Evolutionary conservation across 306 rosid genomes (phyloP).

Genomic region (Medicago arabica): DNA sequence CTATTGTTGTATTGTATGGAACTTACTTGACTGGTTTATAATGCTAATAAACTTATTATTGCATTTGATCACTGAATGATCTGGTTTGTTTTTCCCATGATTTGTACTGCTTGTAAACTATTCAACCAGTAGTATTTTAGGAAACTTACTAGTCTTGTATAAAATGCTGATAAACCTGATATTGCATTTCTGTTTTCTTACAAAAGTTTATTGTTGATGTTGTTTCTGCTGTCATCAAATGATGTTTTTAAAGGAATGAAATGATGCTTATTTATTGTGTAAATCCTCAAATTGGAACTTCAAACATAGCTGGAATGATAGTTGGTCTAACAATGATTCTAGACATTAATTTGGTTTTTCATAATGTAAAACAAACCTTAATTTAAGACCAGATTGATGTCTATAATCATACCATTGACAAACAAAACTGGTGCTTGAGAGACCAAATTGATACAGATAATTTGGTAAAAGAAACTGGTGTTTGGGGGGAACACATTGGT

Average conservation of each 20-base stretch:
- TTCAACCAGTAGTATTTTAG: neutral
- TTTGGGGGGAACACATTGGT: too few relatives aligned
- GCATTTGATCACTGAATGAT: too few relatives aligned
- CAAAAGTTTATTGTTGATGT: slow-evolving; percentile 16
- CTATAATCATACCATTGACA: neutral
- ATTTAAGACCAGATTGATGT: too few relatives aligned
- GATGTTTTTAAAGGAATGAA: neutral
- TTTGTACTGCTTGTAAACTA: neutral
- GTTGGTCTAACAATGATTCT: slow-evolving; percentile 1
- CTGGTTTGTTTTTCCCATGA: too few relatives aligned
- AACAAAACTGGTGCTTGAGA: neutral
- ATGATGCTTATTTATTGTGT: neutral
- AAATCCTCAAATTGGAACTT: neutral
- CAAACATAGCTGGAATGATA: neutral
- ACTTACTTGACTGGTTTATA: too few relatives aligned
- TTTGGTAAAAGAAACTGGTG: too few relatives aligned
- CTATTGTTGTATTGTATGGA: neutral
- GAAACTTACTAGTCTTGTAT: neutral
- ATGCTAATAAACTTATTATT: too few relatives aligned
- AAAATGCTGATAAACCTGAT: neutral
- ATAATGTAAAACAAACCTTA: neutral
- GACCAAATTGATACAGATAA: too few relatives aligned
- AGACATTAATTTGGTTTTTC: neutral
- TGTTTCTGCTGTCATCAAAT: slow-evolving; percentile 4
- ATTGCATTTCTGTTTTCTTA: slow-evolving; percentile 27